Evolutionary conservation across 257 asterid species (phyloP).

Genomic region (Solanum bulbocastanum): DNA sequence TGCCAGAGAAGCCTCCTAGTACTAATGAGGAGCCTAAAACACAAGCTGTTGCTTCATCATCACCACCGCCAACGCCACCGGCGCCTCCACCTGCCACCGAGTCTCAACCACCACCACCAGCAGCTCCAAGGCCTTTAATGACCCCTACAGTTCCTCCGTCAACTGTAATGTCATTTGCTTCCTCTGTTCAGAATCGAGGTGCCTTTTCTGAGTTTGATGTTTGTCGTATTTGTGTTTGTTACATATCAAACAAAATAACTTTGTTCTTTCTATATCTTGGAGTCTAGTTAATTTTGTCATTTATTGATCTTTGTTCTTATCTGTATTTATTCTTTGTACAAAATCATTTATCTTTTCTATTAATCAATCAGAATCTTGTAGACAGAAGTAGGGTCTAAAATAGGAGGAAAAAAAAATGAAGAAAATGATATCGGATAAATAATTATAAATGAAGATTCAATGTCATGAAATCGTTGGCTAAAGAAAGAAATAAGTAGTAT

Average conservation of each 20-base stretch:
- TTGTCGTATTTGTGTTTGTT: constrained; percentile 2
- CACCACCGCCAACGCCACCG: constrained; percentile 11
- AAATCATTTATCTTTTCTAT: not conserved
- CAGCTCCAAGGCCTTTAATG: constrained; percentile 12
- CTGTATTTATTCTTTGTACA: constrained; percentile 23
- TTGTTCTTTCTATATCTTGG: constrained; percentile 30
- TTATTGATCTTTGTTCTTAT: constrained; percentile 40
- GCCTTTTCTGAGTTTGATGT: constrained; percentile 4
- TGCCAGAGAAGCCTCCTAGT: constrained; percentile 20
- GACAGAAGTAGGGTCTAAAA: constrained; percentile 10
- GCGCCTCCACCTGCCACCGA: constrained; percentile 7
- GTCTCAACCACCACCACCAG: constrained; percentile 1
- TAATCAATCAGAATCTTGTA: not conserved
- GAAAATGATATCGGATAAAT: not conserved
- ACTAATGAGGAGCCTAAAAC: constrained; percentile 26
- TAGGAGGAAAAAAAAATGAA: not conserved
- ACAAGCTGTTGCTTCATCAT: constrained; percentile 21
- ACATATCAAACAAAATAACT: constrained; percentile 5
- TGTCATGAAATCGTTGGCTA: constrained; percentile 23
- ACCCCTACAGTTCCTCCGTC: constrained; percentile 3
- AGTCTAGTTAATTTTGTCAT: constrained; percentile 40
- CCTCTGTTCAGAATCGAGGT: constrained; percentile 51
- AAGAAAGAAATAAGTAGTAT: constrained; percentile 17
- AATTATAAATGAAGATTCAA: constrained; percentile 20
- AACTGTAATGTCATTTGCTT: constrained; percentile 16